Percentiles rank a stretch among this genome's conserved stretches.
phyloP scores from a whole-genome alignment of 495 filamentous ascomycete species.

The Neurospora tetraspora region DNA sequence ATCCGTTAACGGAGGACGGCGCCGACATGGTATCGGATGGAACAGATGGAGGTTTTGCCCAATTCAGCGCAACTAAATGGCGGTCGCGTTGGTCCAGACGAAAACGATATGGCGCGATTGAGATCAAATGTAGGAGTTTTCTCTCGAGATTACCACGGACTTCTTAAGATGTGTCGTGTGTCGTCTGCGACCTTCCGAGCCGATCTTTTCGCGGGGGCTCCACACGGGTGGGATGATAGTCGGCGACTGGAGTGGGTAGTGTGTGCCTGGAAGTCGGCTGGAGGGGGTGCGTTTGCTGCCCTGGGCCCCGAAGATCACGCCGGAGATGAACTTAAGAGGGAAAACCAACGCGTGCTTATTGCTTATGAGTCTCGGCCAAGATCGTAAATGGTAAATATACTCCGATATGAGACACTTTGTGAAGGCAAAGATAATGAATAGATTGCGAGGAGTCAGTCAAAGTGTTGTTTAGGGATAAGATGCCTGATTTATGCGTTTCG shows the following conservation, averaged over 20 bases:
- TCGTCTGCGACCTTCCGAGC: background rate
- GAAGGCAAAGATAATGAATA: background rate
- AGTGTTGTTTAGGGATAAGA: background rate
- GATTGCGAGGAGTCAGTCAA: background rate
- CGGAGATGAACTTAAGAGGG: background rate
- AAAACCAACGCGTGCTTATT: background rate
- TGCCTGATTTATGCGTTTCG: background rate
- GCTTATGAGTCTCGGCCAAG: background rate
- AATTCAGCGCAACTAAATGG: background rate
- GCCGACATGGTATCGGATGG: conserved; percentile 12
- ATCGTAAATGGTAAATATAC: background rate
- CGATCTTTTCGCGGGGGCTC: background rate
- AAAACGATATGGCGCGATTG: background rate
- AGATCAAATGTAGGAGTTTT: background rate
- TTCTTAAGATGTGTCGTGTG: background rate
- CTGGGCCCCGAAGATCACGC: background rate
- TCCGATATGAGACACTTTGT: background rate
- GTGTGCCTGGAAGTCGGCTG: background rate
- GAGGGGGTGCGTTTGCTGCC: background rate
- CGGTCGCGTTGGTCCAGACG: background rate
- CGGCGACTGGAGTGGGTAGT: background rate
- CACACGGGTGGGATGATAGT: background rate
- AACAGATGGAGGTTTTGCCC: background rate
- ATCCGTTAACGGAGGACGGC: conserved; percentile 9
- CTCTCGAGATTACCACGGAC: background rate